Evolutionary conservation across 202 grass and related monocot genomes (phyloP).

Genomic region (Digitaria exilis): DNA sequence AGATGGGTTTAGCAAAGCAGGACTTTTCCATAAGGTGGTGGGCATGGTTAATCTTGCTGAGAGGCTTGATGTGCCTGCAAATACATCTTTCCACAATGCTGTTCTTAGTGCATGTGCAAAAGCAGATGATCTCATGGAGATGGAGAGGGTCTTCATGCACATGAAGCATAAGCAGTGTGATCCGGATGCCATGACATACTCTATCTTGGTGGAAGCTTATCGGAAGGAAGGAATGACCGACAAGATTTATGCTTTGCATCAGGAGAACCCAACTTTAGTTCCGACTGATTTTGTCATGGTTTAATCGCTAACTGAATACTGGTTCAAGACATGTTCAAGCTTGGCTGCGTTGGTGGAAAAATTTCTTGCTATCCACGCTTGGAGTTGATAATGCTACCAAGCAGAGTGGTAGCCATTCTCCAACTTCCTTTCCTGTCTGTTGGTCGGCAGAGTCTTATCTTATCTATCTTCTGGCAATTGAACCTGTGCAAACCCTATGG

Average conservation of each 20-base stretch:
- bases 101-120: conserved; percentile 73
- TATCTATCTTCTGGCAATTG: background rate
- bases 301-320: conserved; percentile 11
- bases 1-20: conserved; percentile 80
- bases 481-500: background rate
- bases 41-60: conserved; percentile 86
- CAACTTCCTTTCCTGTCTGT: conserved; percentile 20
- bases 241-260: conserved; percentile 83
- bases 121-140: conserved; percentile 86
- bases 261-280: conserved; percentile 60
- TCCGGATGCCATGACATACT: conserved; percentile 65
- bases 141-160: conserved; percentile 87
- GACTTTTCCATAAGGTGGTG: conserved; percentile 91
- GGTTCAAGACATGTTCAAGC: background rate
- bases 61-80: conserved; percentile 58
- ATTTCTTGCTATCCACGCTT: background rate
- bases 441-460: conserved; percentile 11
- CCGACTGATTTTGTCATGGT: conserved; percentile 40
- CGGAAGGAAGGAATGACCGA: conserved; percentile 90
- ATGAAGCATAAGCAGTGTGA: conserved; percentile 77
- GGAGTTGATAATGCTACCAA: background rate
- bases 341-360: conserved; percentile 2
- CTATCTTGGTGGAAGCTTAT: conserved; percentile 81
- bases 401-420: conserved; percentile 8
- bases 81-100: conserved; percentile 75